Base-by-base conservation (phyloP, 805 yeast genomes). In the Kazachstania martiniae region DNA sequence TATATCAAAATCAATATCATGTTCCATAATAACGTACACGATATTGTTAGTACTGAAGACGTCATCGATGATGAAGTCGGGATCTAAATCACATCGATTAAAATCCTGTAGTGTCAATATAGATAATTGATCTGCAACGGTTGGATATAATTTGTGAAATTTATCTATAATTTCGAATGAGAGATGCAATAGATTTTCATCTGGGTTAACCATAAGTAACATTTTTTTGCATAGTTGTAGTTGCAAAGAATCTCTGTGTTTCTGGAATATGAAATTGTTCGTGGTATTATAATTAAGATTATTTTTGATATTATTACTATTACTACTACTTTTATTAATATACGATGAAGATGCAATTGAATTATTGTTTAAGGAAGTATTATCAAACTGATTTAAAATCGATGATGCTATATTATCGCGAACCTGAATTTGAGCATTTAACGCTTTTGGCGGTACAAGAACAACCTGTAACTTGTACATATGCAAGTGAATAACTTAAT, bases 61-160 rank as follows among this genome's bases (percentile, higher is more conserved):
- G 40, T 79, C 82, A 4, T 65, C 65, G 0, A 74, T 77, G 3
- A 53, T 39, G 41, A 74, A 82, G 37, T 80, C 93, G 1, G 86
- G 86, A 51, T 83, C 94, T 35, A 82, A 57, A 47, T 83, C 93
- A 42, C 86, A 79, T 33, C 66, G 68, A 37, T 72, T 67, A 22
- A 54, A 53, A 51, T 82, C 89, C 46, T 81, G 89, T 3, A 83
- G 55, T 28, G 70, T 69, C 10, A 65, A 58, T 27, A 82, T 68
- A 9, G 61, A 60, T 16, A 80, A 49, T 1, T 66, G 65, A 5
- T 65, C 70, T 27, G 70, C 74, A 24, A 53, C 26, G 15, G 65
- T 63, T 0, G 89, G 87, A 40, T 82, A 82, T 28, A 82, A 58
- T 46, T 71, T 74, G 18, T 59, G 47, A 44, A 73, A 74, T 35